Conservation (phyloP, 1,284 basidiomycete species). For the Chondrostereum purpureum region DNA sequence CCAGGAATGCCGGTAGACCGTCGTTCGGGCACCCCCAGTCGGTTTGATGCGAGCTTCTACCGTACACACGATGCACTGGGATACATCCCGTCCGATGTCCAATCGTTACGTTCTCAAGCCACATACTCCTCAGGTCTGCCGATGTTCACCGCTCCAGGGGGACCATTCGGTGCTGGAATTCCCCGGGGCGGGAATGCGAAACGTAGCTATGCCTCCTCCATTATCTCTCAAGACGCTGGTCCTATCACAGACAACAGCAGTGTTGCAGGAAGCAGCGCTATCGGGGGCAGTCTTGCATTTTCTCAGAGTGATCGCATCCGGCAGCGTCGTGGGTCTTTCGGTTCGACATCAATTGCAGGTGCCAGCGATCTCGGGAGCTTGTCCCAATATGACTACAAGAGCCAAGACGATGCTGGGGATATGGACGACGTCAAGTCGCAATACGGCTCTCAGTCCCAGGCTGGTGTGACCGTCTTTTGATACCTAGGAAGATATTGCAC, state of each 20-base stretch:
- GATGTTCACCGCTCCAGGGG: slow-evolving; percentile 67
- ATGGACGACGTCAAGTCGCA: slow-evolving; percentile 80
- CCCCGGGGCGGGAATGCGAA: slow-evolving; percentile 57
- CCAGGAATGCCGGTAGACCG: no score
- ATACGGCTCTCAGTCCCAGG: slow-evolving; percentile 76
- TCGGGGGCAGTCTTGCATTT: slow-evolving; percentile 58
- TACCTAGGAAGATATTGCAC: no score
- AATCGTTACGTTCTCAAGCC: slow-evolving; percentile 90
- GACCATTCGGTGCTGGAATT: slow-evolving; percentile 61
- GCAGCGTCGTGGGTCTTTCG: slow-evolving; percentile 58
- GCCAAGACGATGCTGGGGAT: slow-evolving; percentile 71
- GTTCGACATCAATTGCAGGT: slow-evolving; percentile 62
- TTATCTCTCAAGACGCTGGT: slow-evolving; percentile 84
- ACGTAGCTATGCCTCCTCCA: slow-evolving; percentile 84
- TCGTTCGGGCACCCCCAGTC: slow-evolving; percentile 79
- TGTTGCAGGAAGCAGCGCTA: slow-evolving; percentile 45
- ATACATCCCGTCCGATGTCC: slow-evolving; percentile 92
- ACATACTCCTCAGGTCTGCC: slow-evolving; percentile 89
- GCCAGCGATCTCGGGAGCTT: slow-evolving; percentile 72
- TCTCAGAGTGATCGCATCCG: slow-evolving; percentile 60
- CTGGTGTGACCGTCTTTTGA: slow-evolving; percentile 80
- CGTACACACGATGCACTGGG: slow-evolving; percentile 90
- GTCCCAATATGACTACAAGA: slow-evolving; percentile 81
- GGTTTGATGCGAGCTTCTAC: slow-evolving; percentile 93
- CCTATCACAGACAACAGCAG: slow-evolving; percentile 54